Evolutionary conservation across 2,329 filamentous ascomycete species (phyloP).

Genomic region (Pseudocercospora pini-densiflorae): DNA sequence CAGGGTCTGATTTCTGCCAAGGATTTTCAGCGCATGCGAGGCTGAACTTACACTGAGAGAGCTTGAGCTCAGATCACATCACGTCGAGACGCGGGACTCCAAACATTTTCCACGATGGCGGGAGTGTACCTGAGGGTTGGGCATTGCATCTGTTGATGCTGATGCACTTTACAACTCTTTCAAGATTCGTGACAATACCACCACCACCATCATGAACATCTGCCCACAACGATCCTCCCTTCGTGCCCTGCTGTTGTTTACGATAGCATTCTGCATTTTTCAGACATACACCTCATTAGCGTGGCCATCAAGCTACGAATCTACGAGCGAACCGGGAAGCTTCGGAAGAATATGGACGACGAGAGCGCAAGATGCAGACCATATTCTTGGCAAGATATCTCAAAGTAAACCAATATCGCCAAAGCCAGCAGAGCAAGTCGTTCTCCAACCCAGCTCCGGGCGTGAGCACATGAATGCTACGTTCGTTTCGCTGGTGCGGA

Average conservation of each 20-base stretch:
- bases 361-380: background rate
- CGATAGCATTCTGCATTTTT: background rate
- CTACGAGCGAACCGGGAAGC: background rate
- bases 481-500: slow-evolving; percentile 91
- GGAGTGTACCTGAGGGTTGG: background rate
- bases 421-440: background rate
- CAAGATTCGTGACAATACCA: background rate
- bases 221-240: background rate
- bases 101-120: background rate
- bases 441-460: background rate
- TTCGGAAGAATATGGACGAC: background rate
- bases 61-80: background rate
- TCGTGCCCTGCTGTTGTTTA: background rate
- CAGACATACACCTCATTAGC: slow-evolving; percentile 14
- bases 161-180: background rate
- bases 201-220: background rate
- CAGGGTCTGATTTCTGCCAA: no score
- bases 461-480: slow-evolving; percentile 60
- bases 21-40: no score
- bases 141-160: background rate
- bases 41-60: background rate
- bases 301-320: background rate
- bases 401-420: background rate
- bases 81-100: background rate
- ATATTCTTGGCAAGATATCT: background rate